phyloP scores from a whole-genome alignment of 495 filamentous ascomycete species.

The Zalerion maritima region DNA sequence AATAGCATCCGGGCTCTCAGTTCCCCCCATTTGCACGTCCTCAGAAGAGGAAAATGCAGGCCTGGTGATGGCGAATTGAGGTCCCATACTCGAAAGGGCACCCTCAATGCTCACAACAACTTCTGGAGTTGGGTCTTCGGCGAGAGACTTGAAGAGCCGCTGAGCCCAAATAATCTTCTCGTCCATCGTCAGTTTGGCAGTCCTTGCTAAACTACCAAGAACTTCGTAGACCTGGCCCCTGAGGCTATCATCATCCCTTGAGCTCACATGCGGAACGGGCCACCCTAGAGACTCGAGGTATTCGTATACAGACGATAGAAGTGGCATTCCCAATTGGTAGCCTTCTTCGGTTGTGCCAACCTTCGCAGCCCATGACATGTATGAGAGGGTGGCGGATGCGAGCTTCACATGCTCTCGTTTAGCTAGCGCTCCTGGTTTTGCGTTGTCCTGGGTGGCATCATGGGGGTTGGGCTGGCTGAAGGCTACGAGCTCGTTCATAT shows the following conservation, averaged over 20 bases:
- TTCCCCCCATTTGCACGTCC: conserved; percentile 22
- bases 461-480: conserved; percentile 12
- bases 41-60: conserved; percentile 31
- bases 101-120: conserved; percentile 81
- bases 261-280: conserved; percentile 45
- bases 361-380: conserved; percentile 74
- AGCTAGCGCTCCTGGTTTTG: neutral
- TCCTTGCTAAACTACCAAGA: conserved; percentile 63
- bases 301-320: no score
- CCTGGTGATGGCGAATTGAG: no score
- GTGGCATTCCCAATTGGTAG: no score
- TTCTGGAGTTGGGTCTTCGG: conserved; percentile 59
- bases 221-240: conserved; percentile 70
- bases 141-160: conserved; percentile 73
- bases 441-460: neutral
- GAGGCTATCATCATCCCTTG: conserved; percentile 47
- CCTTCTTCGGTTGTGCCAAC: no score
- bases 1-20: conserved; percentile 18
- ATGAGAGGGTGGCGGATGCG: conserved; percentile 71
- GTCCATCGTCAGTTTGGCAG: conserved; percentile 30
- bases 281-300: conserved; percentile 75
- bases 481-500: conserved; percentile 23
- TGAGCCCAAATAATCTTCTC: conserved; percentile 44
- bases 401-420: conserved; percentile 42
- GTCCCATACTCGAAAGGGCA: conserved; percentile 64